Base-by-base conservation (phyloP, 73 alveolate genomes). In the Halteria grandinella region DNA sequence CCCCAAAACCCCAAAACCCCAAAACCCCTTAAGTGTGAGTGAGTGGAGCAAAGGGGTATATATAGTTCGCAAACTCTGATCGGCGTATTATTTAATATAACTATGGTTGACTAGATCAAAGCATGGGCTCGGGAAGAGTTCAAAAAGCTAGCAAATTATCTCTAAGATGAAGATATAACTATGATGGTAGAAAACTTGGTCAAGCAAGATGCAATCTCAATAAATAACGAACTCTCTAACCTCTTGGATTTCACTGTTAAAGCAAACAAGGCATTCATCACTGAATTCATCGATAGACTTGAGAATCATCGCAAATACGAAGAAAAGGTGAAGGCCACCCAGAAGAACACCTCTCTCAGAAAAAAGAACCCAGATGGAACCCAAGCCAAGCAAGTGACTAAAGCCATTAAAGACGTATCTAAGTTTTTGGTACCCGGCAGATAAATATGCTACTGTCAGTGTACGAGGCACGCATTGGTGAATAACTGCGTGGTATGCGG, bases 401-500 rank as follows among this genome's bases (percentile, higher is more conserved):
- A 24, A 29, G 52, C 28, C 33, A 33, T 59, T 24, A 75, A 24
- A 18, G 87, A 75, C 40, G 41, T 49, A 0, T 51, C 47, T 21
- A 52, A 52, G 23, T 51, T 1, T 29, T 14, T 89, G 52, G 93
- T 72, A 21, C 74, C 87, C 47, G 91, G 91, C 37, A 72, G 91
- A 20, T 60, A 83, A 69, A 82, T 80, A 37, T 95, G 99, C 76
- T 83, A 85, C 59, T 95, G 98, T 58, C 87, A 93, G 71, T 95
- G 95, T 0, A 73, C 90, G 18, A 57, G 85, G 24, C 99, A 95
- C 75, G 90, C 85, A 8, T 74, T 95, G 29, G 87, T 95, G 4
- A 92, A 91, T 32, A 95, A 85, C 71, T 95, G 99, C 52, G 48
- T 86, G 11, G 82, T 66, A 45, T 95, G 99, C 77, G 99, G 99